phyloP scores from a whole-genome alignment of 202 grass and related monocot genomes.

The Setaria italica region DNA sequence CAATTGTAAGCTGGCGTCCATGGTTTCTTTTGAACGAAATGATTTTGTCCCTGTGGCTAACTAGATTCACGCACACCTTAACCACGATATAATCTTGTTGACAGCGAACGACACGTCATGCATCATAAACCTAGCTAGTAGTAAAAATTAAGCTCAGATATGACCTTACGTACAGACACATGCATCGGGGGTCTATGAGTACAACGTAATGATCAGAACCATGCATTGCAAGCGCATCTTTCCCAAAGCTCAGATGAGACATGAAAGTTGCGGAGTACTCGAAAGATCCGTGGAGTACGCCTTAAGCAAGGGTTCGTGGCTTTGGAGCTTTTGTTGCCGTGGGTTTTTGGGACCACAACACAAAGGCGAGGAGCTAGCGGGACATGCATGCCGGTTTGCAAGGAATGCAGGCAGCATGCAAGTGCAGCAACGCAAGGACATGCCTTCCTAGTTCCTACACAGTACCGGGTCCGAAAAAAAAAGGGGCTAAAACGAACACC shows the following conservation, averaged over 20 bases:
- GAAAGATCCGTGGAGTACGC: constrained; percentile 52
- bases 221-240: not conserved
- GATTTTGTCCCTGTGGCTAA: not conserved
- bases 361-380: not conserved
- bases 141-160: not conserved
- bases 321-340: constrained; percentile 11
- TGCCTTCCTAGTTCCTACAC: not conserved
- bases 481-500: not conserved
- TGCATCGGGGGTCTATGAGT: too few relatives aligned
- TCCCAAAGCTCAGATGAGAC: not conserved
- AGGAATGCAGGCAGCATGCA: not conserved
- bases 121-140: not conserved
- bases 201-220: not conserved
- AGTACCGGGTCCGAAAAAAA: not conserved
- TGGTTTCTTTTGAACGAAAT: not conserved
- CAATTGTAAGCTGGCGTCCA: not conserved
- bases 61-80: not conserved
- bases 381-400: constrained; percentile 4
- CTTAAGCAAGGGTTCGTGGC: constrained; percentile 40
- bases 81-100: not conserved
- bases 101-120: not conserved
- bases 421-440: not conserved
- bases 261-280: constrained; percentile 10
- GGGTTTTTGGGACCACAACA: not conserved
- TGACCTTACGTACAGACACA: not conserved